These are phyloP conservation scores for Alternaria arbusti DNA, from an alignment of 2,329 filamentous ascomycete genomes.

Conservation along the genomic window DNA sequence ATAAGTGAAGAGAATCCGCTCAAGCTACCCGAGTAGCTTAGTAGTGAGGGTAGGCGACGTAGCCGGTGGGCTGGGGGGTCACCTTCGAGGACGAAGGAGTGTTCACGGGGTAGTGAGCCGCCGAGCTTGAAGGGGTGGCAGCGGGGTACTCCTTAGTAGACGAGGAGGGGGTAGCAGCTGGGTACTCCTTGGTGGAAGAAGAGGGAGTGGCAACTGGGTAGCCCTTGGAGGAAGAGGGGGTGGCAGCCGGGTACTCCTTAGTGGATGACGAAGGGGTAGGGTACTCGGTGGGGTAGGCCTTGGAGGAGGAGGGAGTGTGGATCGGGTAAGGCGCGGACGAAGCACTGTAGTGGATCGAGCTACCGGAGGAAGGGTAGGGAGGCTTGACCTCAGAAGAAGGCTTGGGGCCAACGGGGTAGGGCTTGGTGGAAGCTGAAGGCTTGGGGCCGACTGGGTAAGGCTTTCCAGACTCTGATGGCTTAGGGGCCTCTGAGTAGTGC, in stretches of 20 bases:
- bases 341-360: conserved; percentile 8
- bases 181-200: conserved; percentile 18
- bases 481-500: conserved; percentile 7
- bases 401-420: background rate
- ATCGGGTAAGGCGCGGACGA: conserved; percentile 32
- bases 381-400: conserved; percentile 1
- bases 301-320: background rate
- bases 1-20: background rate
- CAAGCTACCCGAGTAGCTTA: conserved; percentile 12
- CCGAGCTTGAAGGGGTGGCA: conserved; percentile 3
- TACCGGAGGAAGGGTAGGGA: conserved; percentile 6
- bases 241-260: background rate
- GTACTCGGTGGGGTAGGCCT: background rate
- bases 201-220: background rate
- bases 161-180: background rate
- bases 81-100: conserved; percentile 9
- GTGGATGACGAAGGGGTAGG: background rate
- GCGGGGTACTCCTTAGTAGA: conserved; percentile 9
- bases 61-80: conserved; percentile 19
- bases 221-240: background rate
- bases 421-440: conserved; percentile 10
- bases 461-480: background rate
- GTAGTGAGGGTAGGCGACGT: conserved; percentile 12
- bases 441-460: conserved; percentile 16
- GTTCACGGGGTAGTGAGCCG: background rate